phyloP scores from a whole-genome alignment of 805 yeast genomes.

The Cyberlindnera euphorbiae region DNA sequence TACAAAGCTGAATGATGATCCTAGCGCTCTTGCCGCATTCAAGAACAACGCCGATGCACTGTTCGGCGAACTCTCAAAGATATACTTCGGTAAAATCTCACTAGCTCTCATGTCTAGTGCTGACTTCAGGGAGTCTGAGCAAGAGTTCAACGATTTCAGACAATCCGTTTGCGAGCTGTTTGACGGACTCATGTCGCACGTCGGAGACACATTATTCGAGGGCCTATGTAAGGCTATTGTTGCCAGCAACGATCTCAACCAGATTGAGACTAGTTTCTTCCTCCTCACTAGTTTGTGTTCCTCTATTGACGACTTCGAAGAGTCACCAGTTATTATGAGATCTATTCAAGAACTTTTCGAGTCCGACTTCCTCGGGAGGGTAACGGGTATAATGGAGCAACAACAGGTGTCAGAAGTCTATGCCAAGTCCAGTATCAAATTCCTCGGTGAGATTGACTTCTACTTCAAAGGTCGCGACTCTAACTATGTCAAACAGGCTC shows the following conservation, averaged over 20 bases:
- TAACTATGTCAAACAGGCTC: slow-evolving; percentile 42
- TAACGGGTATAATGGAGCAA: slow-evolving; percentile 15
- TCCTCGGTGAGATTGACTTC: slow-evolving; percentile 55
- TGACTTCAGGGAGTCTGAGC: slow-evolving; percentile 1
- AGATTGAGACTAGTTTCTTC: slow-evolving; percentile 59
- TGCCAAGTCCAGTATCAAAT: slow-evolving; percentile 47
- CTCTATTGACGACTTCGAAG: slow-evolving; percentile 28
- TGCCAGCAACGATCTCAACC: slow-evolving; percentile 26
- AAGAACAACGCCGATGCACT: slow-evolving; percentile 32
- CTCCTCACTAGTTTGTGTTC: slow-evolving; percentile 52
- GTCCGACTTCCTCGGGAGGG: slow-evolving; percentile 26
- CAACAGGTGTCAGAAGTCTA: slow-evolving; percentile 19
- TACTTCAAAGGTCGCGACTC: slow-evolving; percentile 49
- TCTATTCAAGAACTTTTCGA: slow-evolving; percentile 26
- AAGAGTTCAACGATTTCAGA: slow-evolving; percentile 65
- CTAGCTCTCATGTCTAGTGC: slow-evolving; percentile 30
- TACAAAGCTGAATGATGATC: slow-evolving; percentile 31
- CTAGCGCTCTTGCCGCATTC: slow-evolving; percentile 26
- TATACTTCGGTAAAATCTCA: slow-evolving; percentile 68
- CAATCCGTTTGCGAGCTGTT: slow-evolving; percentile 73
- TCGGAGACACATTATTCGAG: slow-evolving; percentile 48
- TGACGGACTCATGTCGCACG: slow-evolving; percentile 62
- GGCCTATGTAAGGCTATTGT: slow-evolving; percentile 36
- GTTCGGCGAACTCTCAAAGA: slow-evolving; percentile 48
- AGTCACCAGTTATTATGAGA: too few species aligned